phyloP scores from a whole-genome alignment of 179 eudicot genomes.

The Drosera spatulata region DNA sequence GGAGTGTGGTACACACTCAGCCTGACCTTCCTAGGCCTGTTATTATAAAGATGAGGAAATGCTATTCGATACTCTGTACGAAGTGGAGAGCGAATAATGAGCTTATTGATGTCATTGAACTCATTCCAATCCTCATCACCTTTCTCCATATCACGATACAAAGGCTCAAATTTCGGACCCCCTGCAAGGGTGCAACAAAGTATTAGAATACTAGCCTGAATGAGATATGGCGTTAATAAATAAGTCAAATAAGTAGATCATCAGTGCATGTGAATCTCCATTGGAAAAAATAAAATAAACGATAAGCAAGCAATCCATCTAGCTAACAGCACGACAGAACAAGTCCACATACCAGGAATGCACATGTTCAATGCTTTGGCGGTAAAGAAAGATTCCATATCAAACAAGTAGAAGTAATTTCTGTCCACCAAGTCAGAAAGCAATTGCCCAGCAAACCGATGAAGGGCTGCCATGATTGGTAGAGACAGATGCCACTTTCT shows the following conservation, averaged over 20 bases:
- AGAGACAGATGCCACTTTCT: conserved; percentile 95
- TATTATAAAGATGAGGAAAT: conserved; percentile 94
- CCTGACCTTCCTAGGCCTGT: conserved; percentile 93
- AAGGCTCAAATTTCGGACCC: conserved; percentile 96
- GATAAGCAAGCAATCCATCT: no score
- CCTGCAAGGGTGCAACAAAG: conserved; percentile 31
- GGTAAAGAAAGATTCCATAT: conserved; percentile 98
- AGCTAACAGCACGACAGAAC: background rate
- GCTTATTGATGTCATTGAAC: conserved; percentile 96
- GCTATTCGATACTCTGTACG: conserved; percentile 94
- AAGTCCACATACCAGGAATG: conserved; percentile 67
- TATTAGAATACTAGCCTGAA: background rate
- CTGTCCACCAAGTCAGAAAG: conserved; percentile 92
- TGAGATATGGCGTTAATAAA: background rate
- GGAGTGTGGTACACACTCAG: conserved; percentile 92
- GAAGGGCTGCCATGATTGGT: conserved; percentile 97
- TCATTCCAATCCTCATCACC: conserved; percentile 99
- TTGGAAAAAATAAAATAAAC: no score
- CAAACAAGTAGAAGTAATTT: conserved; percentile 89
- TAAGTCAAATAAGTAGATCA: no score
- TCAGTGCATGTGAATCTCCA: no score
- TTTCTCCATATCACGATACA: conserved; percentile 99
- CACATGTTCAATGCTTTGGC: conserved; percentile 99
- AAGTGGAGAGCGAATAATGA: conserved; percentile 91
- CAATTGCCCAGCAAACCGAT: conserved; percentile 91